Evolutionary conservation across 2,329 filamentous ascomycete species (phyloP).

Genomic region (Apiospora hydei): DNA sequence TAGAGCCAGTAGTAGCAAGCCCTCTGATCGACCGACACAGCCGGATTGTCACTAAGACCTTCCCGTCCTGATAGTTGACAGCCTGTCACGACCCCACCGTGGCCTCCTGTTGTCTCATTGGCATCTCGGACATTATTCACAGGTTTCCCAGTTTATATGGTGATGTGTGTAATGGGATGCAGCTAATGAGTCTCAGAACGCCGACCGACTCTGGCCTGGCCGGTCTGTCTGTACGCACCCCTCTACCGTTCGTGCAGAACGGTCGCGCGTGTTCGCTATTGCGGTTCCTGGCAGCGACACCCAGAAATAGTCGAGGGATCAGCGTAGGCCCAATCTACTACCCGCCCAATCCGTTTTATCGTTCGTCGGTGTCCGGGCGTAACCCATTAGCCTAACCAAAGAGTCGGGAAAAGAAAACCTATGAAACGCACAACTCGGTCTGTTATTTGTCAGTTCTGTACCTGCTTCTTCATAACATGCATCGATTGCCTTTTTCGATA

Average conservation of each 20-base stretch:
- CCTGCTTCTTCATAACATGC: neutral
- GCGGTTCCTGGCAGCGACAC: neutral
- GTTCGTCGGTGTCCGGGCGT: neutral
- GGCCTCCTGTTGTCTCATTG: neutral
- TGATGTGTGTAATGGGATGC: too few species aligned
- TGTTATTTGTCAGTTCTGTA: neutral
- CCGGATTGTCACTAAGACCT: constrained; percentile 2
- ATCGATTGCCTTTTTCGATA: neutral
- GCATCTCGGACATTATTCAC: constrained; percentile 1
- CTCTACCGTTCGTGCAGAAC: neutral
- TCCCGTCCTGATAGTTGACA: constrained; percentile 13
- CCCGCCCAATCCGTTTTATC: constrained; percentile 10
- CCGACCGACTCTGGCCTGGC: too few species aligned
- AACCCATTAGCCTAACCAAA: neutral
- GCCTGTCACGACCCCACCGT: neutral
- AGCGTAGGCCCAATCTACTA: constrained; percentile 14
- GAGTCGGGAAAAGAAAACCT: constrained; percentile 18
- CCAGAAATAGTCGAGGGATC: constrained; percentile 12
- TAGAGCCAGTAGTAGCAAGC: neutral
- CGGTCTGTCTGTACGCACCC: neutral
- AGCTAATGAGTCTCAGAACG: too few species aligned
- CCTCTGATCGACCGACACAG: neutral
- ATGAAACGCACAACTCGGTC: constrained; percentile 13
- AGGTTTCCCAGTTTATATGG: neutral
- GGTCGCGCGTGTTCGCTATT: neutral